These are phyloP conservation scores for Aureobasidium melanogenum DNA, from an alignment of 2,329 filamentous ascomycete species.

Conservation along the genomic window DNA sequence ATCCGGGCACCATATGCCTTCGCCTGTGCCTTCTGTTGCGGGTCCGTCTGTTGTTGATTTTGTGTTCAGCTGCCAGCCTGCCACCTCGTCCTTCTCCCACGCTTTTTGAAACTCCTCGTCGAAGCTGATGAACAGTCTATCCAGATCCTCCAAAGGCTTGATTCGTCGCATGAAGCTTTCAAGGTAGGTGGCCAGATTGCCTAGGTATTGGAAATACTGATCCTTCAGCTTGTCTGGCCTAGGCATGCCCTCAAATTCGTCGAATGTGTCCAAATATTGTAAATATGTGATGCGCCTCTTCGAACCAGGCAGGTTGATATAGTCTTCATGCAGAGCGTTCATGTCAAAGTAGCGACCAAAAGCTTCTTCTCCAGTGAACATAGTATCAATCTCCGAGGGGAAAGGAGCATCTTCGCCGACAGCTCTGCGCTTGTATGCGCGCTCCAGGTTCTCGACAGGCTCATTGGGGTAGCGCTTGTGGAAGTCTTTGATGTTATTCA, in stretches of 20 bases:
- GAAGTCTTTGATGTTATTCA: slow-evolving; percentile 73
- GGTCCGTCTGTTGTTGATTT: slow-evolving; percentile 23
- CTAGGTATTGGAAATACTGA: slow-evolving; percentile 83
- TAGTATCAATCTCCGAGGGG: slow-evolving; percentile 66
- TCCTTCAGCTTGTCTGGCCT: slow-evolving; percentile 81
- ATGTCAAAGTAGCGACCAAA: slow-evolving; percentile 91
- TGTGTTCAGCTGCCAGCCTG: slow-evolving; percentile 59
- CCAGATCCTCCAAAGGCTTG: slow-evolving; percentile 75
- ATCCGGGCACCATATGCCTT: slow-evolving; percentile 79
- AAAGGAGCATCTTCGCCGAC: slow-evolving; percentile 51
- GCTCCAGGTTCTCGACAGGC: slow-evolving; percentile 88
- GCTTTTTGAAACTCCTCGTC: slow-evolving; percentile 75
- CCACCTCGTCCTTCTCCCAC: slow-evolving; percentile 72
- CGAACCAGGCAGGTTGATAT: slow-evolving; percentile 77
- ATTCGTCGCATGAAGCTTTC: slow-evolving; percentile 81
- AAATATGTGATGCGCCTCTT: slow-evolving; percentile 75
- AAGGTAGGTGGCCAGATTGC: slow-evolving; percentile 69
- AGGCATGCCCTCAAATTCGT: slow-evolving; percentile 74
- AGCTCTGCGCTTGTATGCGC: slow-evolving; percentile 69
- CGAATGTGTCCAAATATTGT: slow-evolving; percentile 87
- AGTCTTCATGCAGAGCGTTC: slow-evolving; percentile 73
- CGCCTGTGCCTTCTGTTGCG: slow-evolving; percentile 47
- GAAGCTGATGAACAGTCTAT: slow-evolving; percentile 66
- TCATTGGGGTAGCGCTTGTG: slow-evolving; percentile 90
- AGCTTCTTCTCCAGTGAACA: slow-evolving; percentile 94